Evolutionary conservation across 1,284 basidiomycete species (phyloP).

Genomic region (Ganoderma sinense): DNA sequence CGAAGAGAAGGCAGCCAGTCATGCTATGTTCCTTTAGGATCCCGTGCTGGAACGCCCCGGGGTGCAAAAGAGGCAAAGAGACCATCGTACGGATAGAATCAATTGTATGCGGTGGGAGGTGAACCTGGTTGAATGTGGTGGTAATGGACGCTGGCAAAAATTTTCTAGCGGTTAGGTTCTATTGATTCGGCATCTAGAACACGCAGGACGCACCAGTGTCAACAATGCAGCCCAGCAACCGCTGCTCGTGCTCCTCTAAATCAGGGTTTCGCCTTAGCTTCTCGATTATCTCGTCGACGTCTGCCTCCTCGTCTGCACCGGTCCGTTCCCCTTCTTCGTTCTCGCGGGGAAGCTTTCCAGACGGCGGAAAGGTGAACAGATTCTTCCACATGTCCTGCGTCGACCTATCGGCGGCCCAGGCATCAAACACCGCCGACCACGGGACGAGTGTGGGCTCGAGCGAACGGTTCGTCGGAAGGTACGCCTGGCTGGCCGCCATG

Average conservation of each 20-base stretch:
- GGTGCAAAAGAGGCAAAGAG: slow-evolving; percentile 90
- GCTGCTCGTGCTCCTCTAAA: slow-evolving; percentile 79
- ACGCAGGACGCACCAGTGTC: slow-evolving; percentile 65
- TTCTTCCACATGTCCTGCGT: slow-evolving; percentile 59
- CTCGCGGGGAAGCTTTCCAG: slow-evolving; percentile 47
- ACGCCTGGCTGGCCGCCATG: slow-evolving; percentile 50
- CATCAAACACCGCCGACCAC: slow-evolving; percentile 68
- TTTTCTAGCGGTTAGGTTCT: slow-evolving; percentile 23
- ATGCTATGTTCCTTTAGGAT: slow-evolving; percentile 92
- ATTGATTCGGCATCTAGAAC: slow-evolving; percentile 11
- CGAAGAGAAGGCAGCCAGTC: slow-evolving; percentile 88
- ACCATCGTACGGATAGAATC: slow-evolving; percentile 92
- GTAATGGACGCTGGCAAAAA: slow-evolving; percentile 64
- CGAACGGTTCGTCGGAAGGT: slow-evolving; percentile 40
- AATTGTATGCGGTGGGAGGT: slow-evolving; percentile 85
- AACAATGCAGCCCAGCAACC: slow-evolving; percentile 84
- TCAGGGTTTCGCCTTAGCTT: slow-evolving; percentile 76
- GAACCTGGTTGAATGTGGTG: slow-evolving; percentile 90
- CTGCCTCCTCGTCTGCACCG: slow-evolving; percentile 44
- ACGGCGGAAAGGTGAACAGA: slow-evolving; percentile 56
- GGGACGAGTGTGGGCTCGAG: slow-evolving; percentile 66
- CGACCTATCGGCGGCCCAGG: slow-evolving; percentile 66
- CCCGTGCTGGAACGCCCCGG: slow-evolving; percentile 89
- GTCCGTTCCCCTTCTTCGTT: slow-evolving; percentile 48
- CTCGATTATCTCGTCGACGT: slow-evolving; percentile 78